Evolutionary conservation across 176 grass and related monocot genomes (phyloP).

Genomic region (Cenchrus fungigraminus): DNA sequence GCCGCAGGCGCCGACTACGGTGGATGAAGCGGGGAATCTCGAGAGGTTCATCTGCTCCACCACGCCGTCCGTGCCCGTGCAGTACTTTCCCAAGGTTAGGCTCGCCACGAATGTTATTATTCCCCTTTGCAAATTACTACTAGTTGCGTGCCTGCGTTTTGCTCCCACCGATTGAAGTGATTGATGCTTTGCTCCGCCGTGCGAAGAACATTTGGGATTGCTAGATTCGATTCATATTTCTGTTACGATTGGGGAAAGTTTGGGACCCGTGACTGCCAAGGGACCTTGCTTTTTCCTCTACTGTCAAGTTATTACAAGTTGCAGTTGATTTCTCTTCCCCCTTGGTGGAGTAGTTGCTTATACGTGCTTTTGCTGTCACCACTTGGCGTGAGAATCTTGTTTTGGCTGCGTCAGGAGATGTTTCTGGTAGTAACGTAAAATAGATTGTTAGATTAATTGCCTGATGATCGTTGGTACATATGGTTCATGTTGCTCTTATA

Average conservation of each 20-base stretch:
- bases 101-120: too few species aligned
- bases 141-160: too few species aligned
- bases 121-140: too few species aligned
- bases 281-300: neutral
- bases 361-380: neutral
- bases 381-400: neutral
- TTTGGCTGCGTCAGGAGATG: neutral
- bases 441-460: neutral
- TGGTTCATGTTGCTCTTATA: neutral
- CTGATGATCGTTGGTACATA: neutral
- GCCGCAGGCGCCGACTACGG: too few species aligned
- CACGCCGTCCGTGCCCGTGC: too few species aligned
- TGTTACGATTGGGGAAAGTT: neutral
- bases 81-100: too few species aligned
- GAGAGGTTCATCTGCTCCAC: too few species aligned
- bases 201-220: too few species aligned
- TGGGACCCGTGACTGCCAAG: conserved; percentile 6
- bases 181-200: neutral
- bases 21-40: too few species aligned
- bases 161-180: too few species aligned
- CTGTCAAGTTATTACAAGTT: neutral
- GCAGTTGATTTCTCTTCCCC: neutral
- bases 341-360: neutral
- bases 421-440: neutral
- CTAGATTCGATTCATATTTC: neutral